Percentiles rank a stretch among this genome's conserved stretches.
phyloP scores from a whole-genome alignment of 139 green algal species.

The Closterium sp. region DNA sequence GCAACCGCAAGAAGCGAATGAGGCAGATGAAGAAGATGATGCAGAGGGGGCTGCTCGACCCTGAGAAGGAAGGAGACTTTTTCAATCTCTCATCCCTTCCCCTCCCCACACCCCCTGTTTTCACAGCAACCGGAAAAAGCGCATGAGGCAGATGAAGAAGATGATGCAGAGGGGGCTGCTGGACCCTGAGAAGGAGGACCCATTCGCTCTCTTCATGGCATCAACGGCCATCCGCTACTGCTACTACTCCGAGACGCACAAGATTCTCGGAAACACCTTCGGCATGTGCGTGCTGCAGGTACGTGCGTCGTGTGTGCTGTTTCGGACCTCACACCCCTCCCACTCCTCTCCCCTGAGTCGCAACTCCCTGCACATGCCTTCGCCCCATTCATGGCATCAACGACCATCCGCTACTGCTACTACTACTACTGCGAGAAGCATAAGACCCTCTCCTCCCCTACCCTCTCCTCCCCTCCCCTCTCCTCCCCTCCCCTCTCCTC shows the following conservation, averaged over 20 bases:
- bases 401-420: constrained; percentile 97
- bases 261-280: constrained; percentile 96
- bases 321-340: too few relatives aligned
- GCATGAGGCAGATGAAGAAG: constrained; percentile 95
- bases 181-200: constrained; percentile 95
- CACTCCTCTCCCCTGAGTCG: not conserved
- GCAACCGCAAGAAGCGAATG: constrained; percentile 84
- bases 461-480: too few relatives aligned
- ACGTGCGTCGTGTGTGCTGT: not conserved
- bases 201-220: constrained; percentile 95
- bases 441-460: constrained; percentile 93
- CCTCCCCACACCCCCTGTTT: too few relatives aligned
- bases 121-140: constrained; percentile 87
- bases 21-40: constrained; percentile 95
- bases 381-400: constrained; percentile 90
- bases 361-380: too few relatives aligned
- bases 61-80: too few relatives aligned
- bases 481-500: too few relatives aligned
- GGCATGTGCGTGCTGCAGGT: constrained; percentile 98
- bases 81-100: not conserved
- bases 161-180: constrained; percentile 87
- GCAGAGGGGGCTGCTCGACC: constrained; percentile 87
- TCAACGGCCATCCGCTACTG: constrained; percentile 96
- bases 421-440: constrained; percentile 97
- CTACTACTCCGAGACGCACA: constrained; percentile 97